Evolutionary conservation across 192 early-diverging fungal genomes (phyloP), one percentile per base, ranked within the genome.

Genomic region (Backusella circina): DNA sequence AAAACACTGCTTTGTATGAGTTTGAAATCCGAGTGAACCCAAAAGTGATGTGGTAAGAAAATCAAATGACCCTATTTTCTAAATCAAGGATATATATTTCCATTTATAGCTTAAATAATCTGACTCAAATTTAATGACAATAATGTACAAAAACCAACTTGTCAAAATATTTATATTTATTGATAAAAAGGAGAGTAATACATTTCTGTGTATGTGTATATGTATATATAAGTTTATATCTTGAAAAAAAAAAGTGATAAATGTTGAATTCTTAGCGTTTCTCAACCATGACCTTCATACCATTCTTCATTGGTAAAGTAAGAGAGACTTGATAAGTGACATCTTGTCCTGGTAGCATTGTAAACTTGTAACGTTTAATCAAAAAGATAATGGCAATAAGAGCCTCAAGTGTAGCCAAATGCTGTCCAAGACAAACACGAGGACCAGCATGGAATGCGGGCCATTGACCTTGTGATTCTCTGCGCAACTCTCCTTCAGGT

Each of bases 391-490:
- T 75, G 44, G 81, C 69, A 18, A 81, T 79, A n/a, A 86, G 69
- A 5, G 82, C 76, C 39, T 86, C 84, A 70, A 83, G 68, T 4
- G 80, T 86, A 23, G 84, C 84, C 36, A 86, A 74, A 35, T 82
- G 80, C 75, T 83, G 79, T 18, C 73, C 73, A 36, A 79, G 54
- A 23, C 74, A 80, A 1, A 72, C 67, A 50, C 72, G 77, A 33
- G 89, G 89, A 31, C 88, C 89, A 28, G 84, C 87, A 67, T 90
- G 79, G 78, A 91, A 91, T 15, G 80, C 85, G 16, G 87, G 79
- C 71, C 83, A 90, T 75, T 87, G 84, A 70, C 75, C 88, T 35
- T 79, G 79, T 18, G 68, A 77, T 23, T 83, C 79, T 33, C 51
- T 69, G 50, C 79, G 83, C 18, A 77, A 61, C 36, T 79, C 76